Percentiles rank a stretch among this genome's conserved stretches.
phyloP scores from a whole-genome alignment of 2,329 filamentous ascomycete genomes.

The Blastomyces emzantsi region DNA sequence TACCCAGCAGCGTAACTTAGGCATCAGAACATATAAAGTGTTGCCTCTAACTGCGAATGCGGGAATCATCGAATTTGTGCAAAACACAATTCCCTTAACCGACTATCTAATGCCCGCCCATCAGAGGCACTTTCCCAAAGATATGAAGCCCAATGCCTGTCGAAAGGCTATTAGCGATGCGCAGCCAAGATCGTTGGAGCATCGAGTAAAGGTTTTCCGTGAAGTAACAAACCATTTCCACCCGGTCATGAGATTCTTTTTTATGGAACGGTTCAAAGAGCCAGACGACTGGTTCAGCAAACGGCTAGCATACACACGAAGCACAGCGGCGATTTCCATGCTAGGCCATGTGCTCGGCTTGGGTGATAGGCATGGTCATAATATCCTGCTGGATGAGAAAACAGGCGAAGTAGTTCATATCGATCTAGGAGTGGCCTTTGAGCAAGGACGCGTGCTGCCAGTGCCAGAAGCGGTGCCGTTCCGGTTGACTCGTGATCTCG shows the following conservation, averaged over 20 bases:
- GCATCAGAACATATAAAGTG: constrained; percentile 95
- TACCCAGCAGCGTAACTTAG: constrained; percentile 79
- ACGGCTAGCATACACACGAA: constrained; percentile 82
- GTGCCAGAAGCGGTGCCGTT: constrained; percentile 96
- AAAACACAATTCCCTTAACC: constrained; percentile 83
- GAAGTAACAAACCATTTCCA: constrained; percentile 74
- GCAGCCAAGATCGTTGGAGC: constrained; percentile 59
- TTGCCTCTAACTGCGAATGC: constrained; percentile 75
- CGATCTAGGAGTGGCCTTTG: constrained; percentile 92
- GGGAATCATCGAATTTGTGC: constrained; percentile 94
- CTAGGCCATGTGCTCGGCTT: constrained; percentile 87
- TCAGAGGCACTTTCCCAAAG: constrained; percentile 72
- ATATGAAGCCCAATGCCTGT: constrained; percentile 66
- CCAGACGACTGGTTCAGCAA: constrained; percentile 94
- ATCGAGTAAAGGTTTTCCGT: constrained; percentile 64
- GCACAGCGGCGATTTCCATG: constrained; percentile 90
- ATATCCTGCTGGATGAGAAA: constrained; percentile 83
- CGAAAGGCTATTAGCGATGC: constrained; percentile 69
- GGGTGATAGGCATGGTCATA: constrained; percentile 91
- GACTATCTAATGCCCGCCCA: constrained; percentile 90
- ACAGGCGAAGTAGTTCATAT: constrained; percentile 95
- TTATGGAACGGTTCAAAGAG: constrained; percentile 87
- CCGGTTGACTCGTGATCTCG: constrained; percentile 82
- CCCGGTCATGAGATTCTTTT: constrained; percentile 93
- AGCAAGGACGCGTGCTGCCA: constrained; percentile 88